A percentile compares a stretch with the other conserved stretches of the same genome.
These are phyloP conservation scores for Umbelopsis sp. DNA, from an alignment of 371 early-diverging fungal species.

Conservation along the genomic window DNA sequence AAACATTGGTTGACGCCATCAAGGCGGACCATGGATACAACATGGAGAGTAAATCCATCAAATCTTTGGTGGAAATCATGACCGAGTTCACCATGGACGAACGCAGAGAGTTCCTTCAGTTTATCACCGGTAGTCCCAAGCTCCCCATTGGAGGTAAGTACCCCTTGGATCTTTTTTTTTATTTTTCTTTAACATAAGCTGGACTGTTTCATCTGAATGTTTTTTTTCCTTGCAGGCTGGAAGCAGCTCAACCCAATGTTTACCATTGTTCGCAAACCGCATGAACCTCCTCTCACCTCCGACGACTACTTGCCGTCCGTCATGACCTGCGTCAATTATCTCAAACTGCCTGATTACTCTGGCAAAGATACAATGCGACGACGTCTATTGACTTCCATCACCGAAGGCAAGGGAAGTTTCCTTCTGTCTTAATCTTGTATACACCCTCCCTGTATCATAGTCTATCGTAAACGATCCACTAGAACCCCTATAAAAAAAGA, in stretches of 20 bases:
- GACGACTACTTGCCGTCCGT: conserved; percentile 92
- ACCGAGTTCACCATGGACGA: conserved; percentile 60
- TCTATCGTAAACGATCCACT: no score
- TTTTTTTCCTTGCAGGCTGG: conserved; percentile 58
- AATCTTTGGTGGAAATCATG: conserved; percentile 70
- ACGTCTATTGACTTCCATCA: conserved; percentile 73
- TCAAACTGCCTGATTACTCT: conserved; percentile 92
- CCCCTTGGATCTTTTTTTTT: no score
- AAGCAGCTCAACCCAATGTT: conserved; percentile 81
- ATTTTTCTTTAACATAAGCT: no score
- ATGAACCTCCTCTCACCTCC: conserved; percentile 64
- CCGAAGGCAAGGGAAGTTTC: conserved; percentile 88
- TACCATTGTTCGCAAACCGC: conserved; percentile 84
- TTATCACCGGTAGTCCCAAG: conserved; percentile 91
- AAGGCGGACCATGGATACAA: conserved; percentile 91
- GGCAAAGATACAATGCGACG: conserved; percentile 65
- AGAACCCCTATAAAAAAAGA: no score
- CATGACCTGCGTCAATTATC: conserved; percentile 96
- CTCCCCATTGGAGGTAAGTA: conserved; percentile 79
- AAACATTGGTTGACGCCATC: conserved; percentile 68
- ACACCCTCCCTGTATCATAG: neutral
- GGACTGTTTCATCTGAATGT: no score
- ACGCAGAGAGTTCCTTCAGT: conserved; percentile 84
- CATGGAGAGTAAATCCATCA: conserved; percentile 70
- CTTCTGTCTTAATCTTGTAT: conserved; percentile 65